These are phyloP conservation scores for Naganishia antarctica DNA, from an alignment of 768 basidiomycete species.

Conservation along the genomic window DNA sequence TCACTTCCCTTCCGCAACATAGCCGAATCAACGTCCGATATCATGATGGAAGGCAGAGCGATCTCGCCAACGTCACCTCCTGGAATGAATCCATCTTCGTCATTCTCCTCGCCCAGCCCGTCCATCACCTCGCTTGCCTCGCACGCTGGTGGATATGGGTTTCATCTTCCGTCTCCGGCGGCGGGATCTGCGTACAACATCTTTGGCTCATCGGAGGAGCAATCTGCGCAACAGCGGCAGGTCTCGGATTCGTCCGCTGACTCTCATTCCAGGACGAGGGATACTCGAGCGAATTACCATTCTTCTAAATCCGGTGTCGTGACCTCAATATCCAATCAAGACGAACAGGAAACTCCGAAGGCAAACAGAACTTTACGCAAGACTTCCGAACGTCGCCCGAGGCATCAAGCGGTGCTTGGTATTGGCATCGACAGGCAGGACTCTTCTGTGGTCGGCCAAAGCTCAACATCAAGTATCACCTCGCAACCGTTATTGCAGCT, in stretches of 20 bases:
- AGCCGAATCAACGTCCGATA: not conserved
- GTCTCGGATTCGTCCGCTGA: conserved; percentile 2
- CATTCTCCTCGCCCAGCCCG: not conserved
- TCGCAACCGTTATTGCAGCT: too few relatives aligned
- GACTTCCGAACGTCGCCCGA: too few relatives aligned
- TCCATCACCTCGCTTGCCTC: not conserved
- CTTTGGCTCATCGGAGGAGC: too few relatives aligned
- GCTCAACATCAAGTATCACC: too few relatives aligned
- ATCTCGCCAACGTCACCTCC: not conserved
- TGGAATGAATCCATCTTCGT: not conserved
- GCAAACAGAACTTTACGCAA: not conserved
- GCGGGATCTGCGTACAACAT: conserved; percentile 15
- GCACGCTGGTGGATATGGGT: not conserved
- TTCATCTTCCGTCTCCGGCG: conserved; percentile 5
- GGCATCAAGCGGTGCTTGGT: too few relatives aligned
- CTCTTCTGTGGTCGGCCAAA: too few relatives aligned
- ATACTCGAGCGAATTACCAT: not conserved
- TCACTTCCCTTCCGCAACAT: not conserved
- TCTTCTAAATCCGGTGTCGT: too few relatives aligned
- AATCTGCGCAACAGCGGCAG: not conserved
- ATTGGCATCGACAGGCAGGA: too few relatives aligned
- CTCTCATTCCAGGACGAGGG: not conserved
- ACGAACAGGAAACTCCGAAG: too few relatives aligned
- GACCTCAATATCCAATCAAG: too few relatives aligned
- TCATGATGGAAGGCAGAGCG: not conserved